phyloP scores from a whole-genome alignment of 1,139 yeast genomes.

The Kodamaea sp. region DNA sequence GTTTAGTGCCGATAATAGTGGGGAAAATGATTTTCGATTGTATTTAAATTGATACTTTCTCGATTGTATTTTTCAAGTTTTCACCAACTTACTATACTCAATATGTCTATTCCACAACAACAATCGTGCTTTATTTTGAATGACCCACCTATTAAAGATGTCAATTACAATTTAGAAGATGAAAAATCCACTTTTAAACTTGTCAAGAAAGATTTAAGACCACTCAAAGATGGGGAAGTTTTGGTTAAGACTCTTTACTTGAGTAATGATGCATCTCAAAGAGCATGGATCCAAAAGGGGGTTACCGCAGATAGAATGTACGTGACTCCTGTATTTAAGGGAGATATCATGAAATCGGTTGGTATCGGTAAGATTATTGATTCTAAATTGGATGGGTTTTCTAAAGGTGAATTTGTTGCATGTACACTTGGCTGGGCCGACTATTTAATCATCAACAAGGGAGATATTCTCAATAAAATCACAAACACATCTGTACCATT shows the following conservation, averaged over 20 bases:
- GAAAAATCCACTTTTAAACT: constrained; percentile 36
- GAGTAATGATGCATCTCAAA: constrained; percentile 69
- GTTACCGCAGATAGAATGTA: constrained; percentile 43
- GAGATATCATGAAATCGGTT: constrained; percentile 46
- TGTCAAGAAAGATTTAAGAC: constrained; percentile 18
- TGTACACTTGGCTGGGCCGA: constrained; percentile 15
- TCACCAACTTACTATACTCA: neutral
- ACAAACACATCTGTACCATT: constrained; percentile 11
- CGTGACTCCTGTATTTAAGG: constrained; percentile 43
- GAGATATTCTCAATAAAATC: constrained; percentile 10
- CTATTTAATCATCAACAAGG: constrained; percentile 9
- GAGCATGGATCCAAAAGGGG: constrained; percentile 53
- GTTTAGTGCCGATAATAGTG: too few relatives aligned
- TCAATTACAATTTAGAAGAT: constrained; percentile 24
- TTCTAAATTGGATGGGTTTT: constrained; percentile 8
- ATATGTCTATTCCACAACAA: constrained; percentile 8
- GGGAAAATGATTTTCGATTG: too few relatives aligned
- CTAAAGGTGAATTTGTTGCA: constrained; percentile 11
- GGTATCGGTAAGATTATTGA: constrained; percentile 26
- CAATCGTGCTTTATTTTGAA: constrained; percentile 14
- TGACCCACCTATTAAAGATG: constrained; percentile 15
- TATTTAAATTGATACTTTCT: neutral
- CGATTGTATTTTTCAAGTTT: neutral
- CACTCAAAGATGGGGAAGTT: constrained; percentile 41
- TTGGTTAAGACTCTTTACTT: constrained; percentile 45